Percentiles rank a stretch among this genome's conserved stretches.
Conservation (phyloP, 805 yeast species). For the Candida xiaguanensis region DNA sequence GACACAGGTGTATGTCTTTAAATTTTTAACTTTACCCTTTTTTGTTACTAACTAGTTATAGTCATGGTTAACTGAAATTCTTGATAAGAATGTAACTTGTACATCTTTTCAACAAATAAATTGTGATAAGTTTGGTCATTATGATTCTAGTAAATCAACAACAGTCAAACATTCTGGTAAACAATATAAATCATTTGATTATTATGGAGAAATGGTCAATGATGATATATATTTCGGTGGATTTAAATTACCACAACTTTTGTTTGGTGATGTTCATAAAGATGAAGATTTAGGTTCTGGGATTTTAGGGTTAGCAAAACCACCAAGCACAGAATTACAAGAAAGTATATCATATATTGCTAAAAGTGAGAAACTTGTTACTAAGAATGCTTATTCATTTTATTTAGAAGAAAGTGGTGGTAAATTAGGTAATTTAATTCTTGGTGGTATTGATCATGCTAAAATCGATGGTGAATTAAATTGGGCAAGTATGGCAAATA, state of each 20-base stretch:
- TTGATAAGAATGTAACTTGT: no score
- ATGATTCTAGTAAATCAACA: neutral
- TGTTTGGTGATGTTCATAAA: neutral
- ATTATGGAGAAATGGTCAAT: neutral
- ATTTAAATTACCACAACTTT: neutral
- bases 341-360: neutral
- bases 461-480: neutral
- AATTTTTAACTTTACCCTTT: no score
- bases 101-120: no score
- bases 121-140: neutral
- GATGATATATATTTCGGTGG: neutral
- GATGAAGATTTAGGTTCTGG: neutral
- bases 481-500: neutral
- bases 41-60: no score
- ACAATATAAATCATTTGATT: neutral
- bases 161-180: neutral
- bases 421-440: no score
- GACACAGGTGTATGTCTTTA: no score
- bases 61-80: no score
- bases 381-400: no score
- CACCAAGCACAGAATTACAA: neutral
- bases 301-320: neutral
- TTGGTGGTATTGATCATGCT: no score
- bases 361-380: neutral
- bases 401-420: no score